A percentile compares a stretch with the other conserved stretches of the same genome.
Conservation (phyloP, 257 asterid genomes). For the Przewalskia tangutica region DNA sequence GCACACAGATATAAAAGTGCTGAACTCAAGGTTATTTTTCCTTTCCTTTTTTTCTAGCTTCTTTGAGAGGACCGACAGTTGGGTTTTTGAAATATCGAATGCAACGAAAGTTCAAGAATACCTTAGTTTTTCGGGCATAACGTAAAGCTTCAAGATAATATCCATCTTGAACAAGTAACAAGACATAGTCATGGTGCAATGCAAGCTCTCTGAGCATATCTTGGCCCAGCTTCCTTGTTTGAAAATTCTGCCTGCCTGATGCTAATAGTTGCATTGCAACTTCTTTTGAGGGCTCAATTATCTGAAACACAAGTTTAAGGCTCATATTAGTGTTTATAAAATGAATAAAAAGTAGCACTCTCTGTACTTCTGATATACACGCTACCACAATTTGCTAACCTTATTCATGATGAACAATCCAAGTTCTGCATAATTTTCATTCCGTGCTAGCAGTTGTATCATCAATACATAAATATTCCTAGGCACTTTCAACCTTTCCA, state of each 20-base stretch:
- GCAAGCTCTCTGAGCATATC: constrained; percentile 77
- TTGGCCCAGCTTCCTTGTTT: constrained; percentile 69
- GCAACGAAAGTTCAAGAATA: constrained; percentile 13
- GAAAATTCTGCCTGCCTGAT: constrained; percentile 61
- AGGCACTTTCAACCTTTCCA: constrained; percentile 64
- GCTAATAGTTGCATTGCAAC: constrained; percentile 83
- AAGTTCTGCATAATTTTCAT: constrained; percentile 65
- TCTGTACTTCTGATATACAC: neutral
- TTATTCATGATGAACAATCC: constrained; percentile 65
- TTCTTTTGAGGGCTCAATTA: constrained; percentile 88
- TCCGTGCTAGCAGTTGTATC: constrained; percentile 79
- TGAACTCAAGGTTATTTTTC: neutral
- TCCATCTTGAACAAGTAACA: constrained; percentile 85
- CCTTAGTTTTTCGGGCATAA: constrained; percentile 77
- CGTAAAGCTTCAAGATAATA: constrained; percentile 87
- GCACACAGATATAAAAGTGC: neutral
- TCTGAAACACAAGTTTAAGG: constrained; percentile 31
- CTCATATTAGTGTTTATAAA: neutral
- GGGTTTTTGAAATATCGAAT: neutral
- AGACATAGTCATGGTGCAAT: constrained; percentile 70
- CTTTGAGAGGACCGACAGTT: neutral
- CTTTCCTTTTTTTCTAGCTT: neutral
- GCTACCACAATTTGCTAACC: constrained; percentile 27
- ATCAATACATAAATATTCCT: constrained; percentile 56
- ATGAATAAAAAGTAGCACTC: neutral